Base-by-base conservation (phyloP, 257 asterid species). In the Ligustrum vulgare region DNA sequence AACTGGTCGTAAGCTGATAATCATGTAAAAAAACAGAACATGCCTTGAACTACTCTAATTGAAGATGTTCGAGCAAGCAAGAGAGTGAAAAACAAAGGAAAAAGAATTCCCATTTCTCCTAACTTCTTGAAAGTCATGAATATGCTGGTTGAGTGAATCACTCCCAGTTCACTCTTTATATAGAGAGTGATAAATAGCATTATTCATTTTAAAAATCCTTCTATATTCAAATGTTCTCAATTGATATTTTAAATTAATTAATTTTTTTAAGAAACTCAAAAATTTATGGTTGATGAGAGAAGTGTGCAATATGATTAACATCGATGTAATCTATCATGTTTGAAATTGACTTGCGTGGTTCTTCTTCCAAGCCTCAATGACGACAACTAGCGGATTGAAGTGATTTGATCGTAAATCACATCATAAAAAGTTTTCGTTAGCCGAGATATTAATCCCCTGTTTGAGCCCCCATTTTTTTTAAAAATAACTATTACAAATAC, bases 1-100 rank as follows among this genome's bases (percentile, higher is more conserved):
- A 60, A 22, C 6, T 60, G 8, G 32, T 9, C 1, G 18, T 3
- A 60, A 25, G 34, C 16, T 5, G 35, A 60, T 23, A 25, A 25
- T 8, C 6, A 60, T 22, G 1, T 34, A 9, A 15, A 20, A n/a
- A 1, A 41, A 58, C 45, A 9, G 36, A 15, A 60, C 78, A 63
- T 81, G 73, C 91, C 88, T 87, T 79, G 80, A 76, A 66, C 62
- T 72, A 75, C 78, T 81, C 85, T 73, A 32, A 81, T 8, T 16
- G 87, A 79, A 58, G 87, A 82, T 0, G 84, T 75, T 77, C 77
- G 68, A 0, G 80, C 47, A 32, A 84, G 78, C 69, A 87, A 83
- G 72, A 81, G 80, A 75, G 82, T 72, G 34, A 75, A 54, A 16
- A 79, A 18, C 69, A 84, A 79, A 63, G 80, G 71, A 56, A 74